These are phyloP conservation scores for Rhynchosporium agropyri DNA, from an alignment of 2,329 filamentous ascomycete genomes.

Conservation along the genomic window DNA sequence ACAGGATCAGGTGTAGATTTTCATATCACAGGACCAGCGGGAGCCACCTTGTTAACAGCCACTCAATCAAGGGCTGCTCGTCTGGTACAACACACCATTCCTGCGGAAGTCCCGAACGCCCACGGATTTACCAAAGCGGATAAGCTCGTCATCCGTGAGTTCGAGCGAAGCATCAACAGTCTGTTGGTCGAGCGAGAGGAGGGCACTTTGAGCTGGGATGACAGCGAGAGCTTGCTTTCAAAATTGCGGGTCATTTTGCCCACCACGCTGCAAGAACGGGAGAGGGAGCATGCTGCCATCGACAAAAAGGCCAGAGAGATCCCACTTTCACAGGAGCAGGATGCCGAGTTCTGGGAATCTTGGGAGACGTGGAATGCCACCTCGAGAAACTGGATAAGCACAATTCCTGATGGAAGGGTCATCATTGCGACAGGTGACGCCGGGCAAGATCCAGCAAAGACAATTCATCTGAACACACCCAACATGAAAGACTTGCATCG, in stretches of 20 bases:
- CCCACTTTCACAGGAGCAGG: not conserved
- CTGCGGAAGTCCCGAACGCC: not conserved
- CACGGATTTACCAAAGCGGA: not conserved
- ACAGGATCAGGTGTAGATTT: not conserved
- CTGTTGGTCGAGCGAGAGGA: constrained; percentile 4
- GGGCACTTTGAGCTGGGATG: constrained; percentile 14
- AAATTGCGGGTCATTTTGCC: constrained; percentile 20
- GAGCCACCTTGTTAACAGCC: not conserved
- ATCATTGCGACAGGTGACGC: not conserved
- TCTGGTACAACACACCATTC: not conserved
- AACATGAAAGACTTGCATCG: not conserved
- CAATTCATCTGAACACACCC: not conserved
- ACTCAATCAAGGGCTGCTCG: not conserved
- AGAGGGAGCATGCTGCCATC: constrained; percentile 9
- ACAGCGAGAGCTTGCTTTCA: constrained; percentile 18
- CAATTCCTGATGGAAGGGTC: not conserved
- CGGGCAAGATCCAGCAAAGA: not conserved
- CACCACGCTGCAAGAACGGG: not conserved
- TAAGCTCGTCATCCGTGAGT: not conserved
- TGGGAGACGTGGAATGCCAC: constrained; percentile 12
- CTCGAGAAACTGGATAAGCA: constrained; percentile 7
- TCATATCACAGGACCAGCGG: not conserved
- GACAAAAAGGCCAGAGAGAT: constrained; percentile 17
- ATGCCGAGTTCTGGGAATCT: constrained; percentile 4
- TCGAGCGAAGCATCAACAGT: constrained; percentile 17